Evolutionary conservation across 148 eudicot species (phyloP).

Genomic region (Limonium bicolor): DNA sequence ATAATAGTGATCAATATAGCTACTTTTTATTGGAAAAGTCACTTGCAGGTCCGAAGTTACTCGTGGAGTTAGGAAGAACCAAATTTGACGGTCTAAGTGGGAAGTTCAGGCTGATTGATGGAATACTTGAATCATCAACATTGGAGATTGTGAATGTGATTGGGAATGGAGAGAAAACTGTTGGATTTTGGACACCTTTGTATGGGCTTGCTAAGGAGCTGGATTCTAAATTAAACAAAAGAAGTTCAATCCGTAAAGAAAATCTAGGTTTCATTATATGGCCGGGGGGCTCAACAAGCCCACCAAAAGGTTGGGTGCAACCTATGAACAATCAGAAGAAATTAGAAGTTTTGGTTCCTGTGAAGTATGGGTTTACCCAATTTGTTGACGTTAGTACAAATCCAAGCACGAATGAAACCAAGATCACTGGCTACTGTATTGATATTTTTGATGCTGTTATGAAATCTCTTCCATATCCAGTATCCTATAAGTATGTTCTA

Average conservation of each 20-base stretch:
- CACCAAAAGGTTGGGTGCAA: conserved; percentile 49
- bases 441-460: conserved; percentile 52
- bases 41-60: too few relatives aligned
- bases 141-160: conserved; percentile 28
- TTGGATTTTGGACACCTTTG: conserved; percentile 38
- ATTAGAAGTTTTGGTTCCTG: conserved; percentile 35
- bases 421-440: conserved; percentile 29
- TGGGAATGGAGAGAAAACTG: conserved; percentile 15
- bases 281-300: conserved; percentile 30
- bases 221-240: not conserved
- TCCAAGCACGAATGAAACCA: too few relatives aligned
- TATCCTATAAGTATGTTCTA: conserved; percentile 35
- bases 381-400: too few relatives aligned
- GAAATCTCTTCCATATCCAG: conserved; percentile 28
- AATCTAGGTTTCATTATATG: conserved; percentile 29
- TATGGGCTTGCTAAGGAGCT: conserved; percentile 20
- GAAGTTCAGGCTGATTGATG: conserved; percentile 21
- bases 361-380: too few relatives aligned
- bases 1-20: too few relatives aligned
- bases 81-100: conserved; percentile 44
- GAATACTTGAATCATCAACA: conserved; percentile 22
- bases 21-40: too few relatives aligned
- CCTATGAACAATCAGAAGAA: conserved; percentile 32
- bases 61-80: too few relatives aligned
- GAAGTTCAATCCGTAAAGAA: conserved; percentile 6